These are phyloP conservation scores for Melanogaster broomeanus DNA, from an alignment of 768 basidiomycete genomes.

Conservation along the genomic window DNA sequence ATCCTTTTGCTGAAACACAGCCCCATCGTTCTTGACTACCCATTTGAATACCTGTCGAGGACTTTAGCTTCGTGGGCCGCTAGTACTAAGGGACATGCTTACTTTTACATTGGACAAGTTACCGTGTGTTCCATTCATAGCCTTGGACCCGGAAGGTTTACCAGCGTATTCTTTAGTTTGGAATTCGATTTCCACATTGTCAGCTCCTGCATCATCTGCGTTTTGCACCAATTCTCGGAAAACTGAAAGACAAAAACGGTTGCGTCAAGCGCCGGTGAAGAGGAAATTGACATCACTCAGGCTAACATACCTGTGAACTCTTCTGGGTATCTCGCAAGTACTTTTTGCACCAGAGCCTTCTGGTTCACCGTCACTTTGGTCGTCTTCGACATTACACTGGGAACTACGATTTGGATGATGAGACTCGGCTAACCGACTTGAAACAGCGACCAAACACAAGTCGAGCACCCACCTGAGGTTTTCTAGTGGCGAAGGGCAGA, in stretches of 20 bases:
- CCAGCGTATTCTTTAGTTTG: constrained; percentile 22
- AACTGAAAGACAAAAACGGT: constrained; percentile 24
- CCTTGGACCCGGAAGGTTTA: background rate
- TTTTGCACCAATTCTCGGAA: constrained; percentile 57
- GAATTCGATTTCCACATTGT: constrained; percentile 38
- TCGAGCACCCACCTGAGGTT: background rate
- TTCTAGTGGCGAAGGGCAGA: background rate
- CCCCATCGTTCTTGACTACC: constrained; percentile 49
- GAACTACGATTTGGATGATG: too few relatives aligned
- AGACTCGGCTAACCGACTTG: background rate
- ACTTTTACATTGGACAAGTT: background rate
- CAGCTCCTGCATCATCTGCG: constrained; percentile 47
- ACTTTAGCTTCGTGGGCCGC: too few relatives aligned
- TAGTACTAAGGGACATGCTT: background rate
- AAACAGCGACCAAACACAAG: background rate
- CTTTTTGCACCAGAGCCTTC: constrained; percentile 16
- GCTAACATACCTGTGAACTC: constrained; percentile 13
- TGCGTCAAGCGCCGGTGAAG: background rate
- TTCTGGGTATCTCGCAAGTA: constrained; percentile 17
- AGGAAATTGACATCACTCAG: background rate
- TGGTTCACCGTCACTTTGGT: constrained; percentile 14
- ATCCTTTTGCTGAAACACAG: constrained; percentile 45
- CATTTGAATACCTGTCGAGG: constrained; percentile 28
- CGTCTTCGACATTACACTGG: background rate
- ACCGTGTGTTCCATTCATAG: background rate